Evolutionary conservation across 257 asterid species (phyloP).

Genomic region (Fraxinus pennsylvanica): DNA sequence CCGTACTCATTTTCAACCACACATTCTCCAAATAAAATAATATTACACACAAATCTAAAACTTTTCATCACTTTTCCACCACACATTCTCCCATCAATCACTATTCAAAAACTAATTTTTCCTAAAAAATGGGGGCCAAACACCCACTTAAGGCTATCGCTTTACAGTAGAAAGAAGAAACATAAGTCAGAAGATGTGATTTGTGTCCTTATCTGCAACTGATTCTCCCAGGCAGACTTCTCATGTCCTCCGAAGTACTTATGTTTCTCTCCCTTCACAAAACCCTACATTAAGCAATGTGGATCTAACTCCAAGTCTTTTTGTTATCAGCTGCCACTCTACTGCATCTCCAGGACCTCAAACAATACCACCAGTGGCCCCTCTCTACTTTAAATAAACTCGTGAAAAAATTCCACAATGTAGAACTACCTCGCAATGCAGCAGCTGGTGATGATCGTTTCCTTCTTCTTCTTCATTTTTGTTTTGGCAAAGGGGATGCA

Average conservation of each 20-base stretch:
- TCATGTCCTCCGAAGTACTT: not conserved
- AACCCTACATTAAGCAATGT: not conserved
- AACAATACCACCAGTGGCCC: not conserved
- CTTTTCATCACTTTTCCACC: too few species aligned
- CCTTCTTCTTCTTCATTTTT: not conserved
- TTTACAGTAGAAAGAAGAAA: too few species aligned
- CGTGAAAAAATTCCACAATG: not conserved
- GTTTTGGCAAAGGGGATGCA: too few species aligned
- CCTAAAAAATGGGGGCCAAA: too few species aligned
- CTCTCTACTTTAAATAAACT: not conserved
- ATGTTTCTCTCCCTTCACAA: not conserved
- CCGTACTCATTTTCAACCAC: too few species aligned
- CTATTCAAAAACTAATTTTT: too few species aligned
- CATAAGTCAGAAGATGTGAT: not conserved
- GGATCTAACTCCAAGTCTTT: not conserved
- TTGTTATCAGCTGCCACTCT: not conserved
- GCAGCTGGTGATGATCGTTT: not conserved
- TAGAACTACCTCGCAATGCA: not conserved
- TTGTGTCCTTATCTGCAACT: not conserved
- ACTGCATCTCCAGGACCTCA: not conserved
- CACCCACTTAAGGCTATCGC: not conserved
- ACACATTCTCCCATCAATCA: too few species aligned
- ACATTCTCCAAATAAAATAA: too few species aligned
- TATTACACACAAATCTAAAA: too few species aligned
- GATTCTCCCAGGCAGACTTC: not conserved